Percentiles rank a stretch among this genome's conserved stretches.
Conservation (phyloP, 176 grass and related monocot species). For the Phyllostachys edulis region DNA sequence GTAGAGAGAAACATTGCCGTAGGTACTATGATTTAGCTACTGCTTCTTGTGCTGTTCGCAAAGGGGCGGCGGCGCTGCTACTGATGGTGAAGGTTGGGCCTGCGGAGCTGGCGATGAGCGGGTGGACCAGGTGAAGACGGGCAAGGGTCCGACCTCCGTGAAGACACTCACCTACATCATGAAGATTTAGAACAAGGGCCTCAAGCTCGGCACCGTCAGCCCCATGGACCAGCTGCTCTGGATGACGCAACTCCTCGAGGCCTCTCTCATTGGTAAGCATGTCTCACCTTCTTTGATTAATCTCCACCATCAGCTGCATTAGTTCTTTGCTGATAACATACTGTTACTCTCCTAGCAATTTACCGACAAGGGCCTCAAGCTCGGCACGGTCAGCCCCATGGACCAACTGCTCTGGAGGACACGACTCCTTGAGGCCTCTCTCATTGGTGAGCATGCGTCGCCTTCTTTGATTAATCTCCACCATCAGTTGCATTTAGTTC, state of each 20-base stretch:
- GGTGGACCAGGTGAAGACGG: too few species aligned
- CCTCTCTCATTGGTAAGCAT: constrained; percentile 81
- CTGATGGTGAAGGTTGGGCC: too few species aligned
- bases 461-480: not conserved
- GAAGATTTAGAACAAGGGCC: too few species aligned
- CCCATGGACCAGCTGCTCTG: constrained; percentile 99
- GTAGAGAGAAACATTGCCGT: too few species aligned
- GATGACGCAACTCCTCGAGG: constrained; percentile 88
- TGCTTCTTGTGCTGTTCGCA: too few species aligned
- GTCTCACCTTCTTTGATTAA: not conserved
- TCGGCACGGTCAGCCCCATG: constrained; percentile 81
- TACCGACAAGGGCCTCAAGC: too few species aligned
- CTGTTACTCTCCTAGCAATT: not conserved
- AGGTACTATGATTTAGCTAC: too few species aligned
- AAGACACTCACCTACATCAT: too few species aligned
- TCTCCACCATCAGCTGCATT: not conserved
- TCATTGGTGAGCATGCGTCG: constrained; percentile 57
- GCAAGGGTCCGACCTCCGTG: too few species aligned
- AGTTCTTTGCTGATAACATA: not conserved
- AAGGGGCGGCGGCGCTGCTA: too few species aligned
- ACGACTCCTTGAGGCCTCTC: constrained; percentile 86
- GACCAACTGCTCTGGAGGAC: constrained; percentile 98
- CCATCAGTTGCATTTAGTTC: not conserved
- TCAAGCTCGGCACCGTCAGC: constrained; percentile 62
- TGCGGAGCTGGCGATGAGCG: too few species aligned